Conservation (phyloP, 2,329 filamentous ascomycete genomes). For the Polytolypa hystricis region DNA sequence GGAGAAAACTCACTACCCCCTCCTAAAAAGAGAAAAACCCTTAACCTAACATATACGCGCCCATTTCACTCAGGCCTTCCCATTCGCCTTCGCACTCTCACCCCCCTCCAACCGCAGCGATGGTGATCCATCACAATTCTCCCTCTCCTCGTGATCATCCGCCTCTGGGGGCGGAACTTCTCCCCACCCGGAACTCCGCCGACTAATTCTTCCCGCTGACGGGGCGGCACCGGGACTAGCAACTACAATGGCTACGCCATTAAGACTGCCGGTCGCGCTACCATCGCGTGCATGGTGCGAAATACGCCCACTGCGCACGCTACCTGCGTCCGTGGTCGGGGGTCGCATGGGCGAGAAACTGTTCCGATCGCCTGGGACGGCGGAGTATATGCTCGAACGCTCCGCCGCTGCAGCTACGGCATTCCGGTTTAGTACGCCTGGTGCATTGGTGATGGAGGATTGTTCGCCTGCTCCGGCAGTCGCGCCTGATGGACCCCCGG, state of each 20-base stretch:
- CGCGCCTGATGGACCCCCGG: neutral
- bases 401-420: conserved; percentile 48
- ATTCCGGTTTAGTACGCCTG: conserved; percentile 34
- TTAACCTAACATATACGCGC: no score
- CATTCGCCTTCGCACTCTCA: no score
- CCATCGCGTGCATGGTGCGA: conserved; percentile 63
- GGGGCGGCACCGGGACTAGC: conserved; percentile 37
- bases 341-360: conserved; percentile 58
- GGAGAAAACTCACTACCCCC: neutral
- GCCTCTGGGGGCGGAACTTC: conserved; percentile 29
- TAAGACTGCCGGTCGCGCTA: conserved; percentile 68
- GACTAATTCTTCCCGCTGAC: conserved; percentile 29
- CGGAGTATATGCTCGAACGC: conserved; percentile 61
- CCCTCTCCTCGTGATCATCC: conserved; percentile 20
- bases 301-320: conserved; percentile 57
- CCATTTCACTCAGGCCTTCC: no score
- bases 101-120: no score
- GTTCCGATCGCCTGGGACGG: conserved; percentile 63
- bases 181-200: conserved; percentile 35
- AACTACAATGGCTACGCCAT: conserved; percentile 47
- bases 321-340: conserved; percentile 55
- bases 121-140: conserved; percentile 2
- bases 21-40: no score
- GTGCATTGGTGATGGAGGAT: conserved; percentile 28
- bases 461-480: conserved; percentile 19